Evolutionary conservation across 2,329 filamentous ascomycete species (phyloP), one percentile per base, ranked within the genome.

Genomic region (Exserohilum turcica): DNA sequence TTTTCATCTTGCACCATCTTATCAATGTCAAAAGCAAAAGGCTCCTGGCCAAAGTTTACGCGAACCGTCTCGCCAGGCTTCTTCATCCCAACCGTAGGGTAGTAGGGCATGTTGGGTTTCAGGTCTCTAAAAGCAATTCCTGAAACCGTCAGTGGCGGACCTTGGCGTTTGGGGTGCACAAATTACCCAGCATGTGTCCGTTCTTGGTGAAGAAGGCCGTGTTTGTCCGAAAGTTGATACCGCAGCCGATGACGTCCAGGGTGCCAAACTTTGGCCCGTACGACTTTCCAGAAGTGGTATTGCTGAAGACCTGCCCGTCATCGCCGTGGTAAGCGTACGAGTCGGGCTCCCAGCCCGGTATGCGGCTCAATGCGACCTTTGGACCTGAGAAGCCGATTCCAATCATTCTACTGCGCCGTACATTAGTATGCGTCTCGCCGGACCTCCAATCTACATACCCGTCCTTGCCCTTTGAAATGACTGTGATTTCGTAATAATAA

Each of bases 11-110:
- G 61, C 28, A 96, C 88, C 81, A 94, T 84, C 54, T 84, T 84
- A 74, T 97, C 91, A 63, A 99, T 97, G 72, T 97, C 90, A 76
- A 89, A 99, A 38, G 91, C 82, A 73, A 97, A 97, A 3, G 89
- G 89, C 47, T 82, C 84, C 73, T 85, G 83, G 29, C 85, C 85
- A 69, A 88, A 87, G 67, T 88, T 88, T 29, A 80, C 81, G 37
- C 77, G 78, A 18, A 88, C 65, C 56, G 84, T 82, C 51, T 86
- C 83, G 43, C 80, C 79, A 0, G 81, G 79, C 61, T 84, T 86
- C 74, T 87, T 87, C 80, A 88, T 84, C n/a, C 85, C 85, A 16
- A 88, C 79, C 0, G 82, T 83, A 1, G 85, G 85, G 65, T 86
- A 72, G 48, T 70, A 92, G n/a, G 91, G 72, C 67, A 84, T 83